Evolutionary conservation across 345 rosid species (phyloP), one percentile per base, ranked within the genome.

Genomic region (Eucalyptus sp.): DNA sequence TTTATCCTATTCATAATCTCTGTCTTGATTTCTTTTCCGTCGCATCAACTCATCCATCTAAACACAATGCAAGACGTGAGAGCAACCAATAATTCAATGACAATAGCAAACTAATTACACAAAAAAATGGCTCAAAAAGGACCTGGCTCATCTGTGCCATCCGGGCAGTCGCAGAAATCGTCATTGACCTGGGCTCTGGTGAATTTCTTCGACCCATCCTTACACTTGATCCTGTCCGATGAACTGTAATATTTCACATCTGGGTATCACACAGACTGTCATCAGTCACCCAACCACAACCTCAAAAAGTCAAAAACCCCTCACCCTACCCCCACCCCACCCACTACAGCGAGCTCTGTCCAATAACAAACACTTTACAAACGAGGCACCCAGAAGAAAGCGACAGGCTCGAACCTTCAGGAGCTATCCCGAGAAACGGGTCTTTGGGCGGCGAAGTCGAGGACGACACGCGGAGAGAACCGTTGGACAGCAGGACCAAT

Each of bases 141-240:
- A 98, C 99, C 99, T 87, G 99, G 99, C 89, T 98, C 99, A 86
- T 98, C 99, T 22, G 98, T 95, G 90, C 96, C 99, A 86, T 97
- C 99, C 20, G 93, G 89, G 91, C 99, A 98, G 88, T 98, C 99
- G 86, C 99, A 98, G 92, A 95, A 98, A 89, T 97, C 98, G 84
- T 98, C 99, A 85, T 98, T 98, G 88, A 97, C 97, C 91, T 95
- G 98, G 87, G 95, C 91, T 93, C 43, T 95, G 13, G 94, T 90
- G 93, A 98, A 98, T 51, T 94, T 94, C 90, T 91, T 94, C 89
- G 99, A 95, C 90, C 98, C 99, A 90, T 96, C 99, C 90, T 91
- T 96, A 92, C 99, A 97, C 68, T 96, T 92, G 24, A 96, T 94
- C 44, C 76, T 62, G 87, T 93, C 92, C 11, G 98, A 95, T 41